Percentiles rank a stretch among this genome's conserved stretches.
These are phyloP conservation scores for Petunia axillaris DNA, from an alignment of 257 asterid species.

Conservation along the genomic window DNA sequence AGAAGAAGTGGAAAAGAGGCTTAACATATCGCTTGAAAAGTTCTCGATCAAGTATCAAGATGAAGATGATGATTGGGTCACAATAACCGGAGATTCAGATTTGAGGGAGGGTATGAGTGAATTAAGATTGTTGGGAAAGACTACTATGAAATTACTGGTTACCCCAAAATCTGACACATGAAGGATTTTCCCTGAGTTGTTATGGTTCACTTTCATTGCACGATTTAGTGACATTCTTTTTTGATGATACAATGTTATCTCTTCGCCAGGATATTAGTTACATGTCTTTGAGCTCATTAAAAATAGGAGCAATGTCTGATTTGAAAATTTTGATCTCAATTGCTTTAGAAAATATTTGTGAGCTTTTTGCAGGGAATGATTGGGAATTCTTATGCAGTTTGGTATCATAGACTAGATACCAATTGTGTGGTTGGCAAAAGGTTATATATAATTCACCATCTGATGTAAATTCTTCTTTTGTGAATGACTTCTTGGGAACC, in stretches of 20 bases:
- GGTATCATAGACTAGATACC: too few relatives aligned
- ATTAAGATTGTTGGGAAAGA: not conserved
- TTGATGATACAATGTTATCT: too few relatives aligned
- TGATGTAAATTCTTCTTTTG: too few relatives aligned
- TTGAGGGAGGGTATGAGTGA: slow-evolving; percentile 19
- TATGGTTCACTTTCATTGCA: not conserved
- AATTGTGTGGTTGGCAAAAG: too few relatives aligned
- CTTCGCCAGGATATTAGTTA: not conserved
- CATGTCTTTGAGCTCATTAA: not conserved
- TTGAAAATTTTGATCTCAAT: too few relatives aligned
- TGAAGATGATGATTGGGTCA: slow-evolving; percentile 21
- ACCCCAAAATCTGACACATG: not conserved
- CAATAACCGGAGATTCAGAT: slow-evolving; percentile 9
- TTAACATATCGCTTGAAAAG: slow-evolving; percentile 20
- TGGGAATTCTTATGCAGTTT: too few relatives aligned
- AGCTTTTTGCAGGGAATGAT: too few relatives aligned
- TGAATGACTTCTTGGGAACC: too few relatives aligned
- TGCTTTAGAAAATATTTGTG: too few relatives aligned
- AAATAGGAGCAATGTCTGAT: too few relatives aligned
- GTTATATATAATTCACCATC: too few relatives aligned
- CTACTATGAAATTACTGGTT: not conserved
- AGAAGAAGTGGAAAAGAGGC: slow-evolving; percentile 31
- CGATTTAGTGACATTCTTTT: not conserved
- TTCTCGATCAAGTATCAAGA: slow-evolving; percentile 29
- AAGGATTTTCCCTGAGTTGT: not conserved